A percentile compares a stretch with the other conserved stretches of the same genome.
These are phyloP conservation scores for Sedum album DNA, from an alignment of 164 flowering plant species.

Conservation along the genomic window DNA sequence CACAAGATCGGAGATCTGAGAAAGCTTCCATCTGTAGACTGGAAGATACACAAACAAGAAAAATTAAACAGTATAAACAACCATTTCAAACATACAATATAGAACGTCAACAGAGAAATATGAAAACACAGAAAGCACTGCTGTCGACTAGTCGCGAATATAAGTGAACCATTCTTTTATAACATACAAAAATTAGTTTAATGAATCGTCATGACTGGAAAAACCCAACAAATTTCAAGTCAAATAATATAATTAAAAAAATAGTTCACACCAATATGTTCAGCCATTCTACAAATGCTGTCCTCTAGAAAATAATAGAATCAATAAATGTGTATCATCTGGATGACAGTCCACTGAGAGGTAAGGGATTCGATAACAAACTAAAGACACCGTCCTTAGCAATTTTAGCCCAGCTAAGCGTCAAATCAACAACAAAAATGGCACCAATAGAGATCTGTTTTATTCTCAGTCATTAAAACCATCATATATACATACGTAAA, in stretches of 20 bases:
- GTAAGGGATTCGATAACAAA: too few relatives aligned
- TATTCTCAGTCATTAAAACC: background rate
- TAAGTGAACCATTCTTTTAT: background rate
- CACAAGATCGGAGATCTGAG: slow-evolving; percentile 44
- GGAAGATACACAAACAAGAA: slow-evolving; percentile 10
- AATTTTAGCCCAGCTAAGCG: background rate
- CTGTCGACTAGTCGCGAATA: background rate
- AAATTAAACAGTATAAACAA: background rate
- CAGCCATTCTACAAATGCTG: background rate
- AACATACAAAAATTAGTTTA: background rate
- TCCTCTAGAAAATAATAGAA: background rate
- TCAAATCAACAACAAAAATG: background rate
- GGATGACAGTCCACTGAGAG: background rate
- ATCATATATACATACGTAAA: background rate
- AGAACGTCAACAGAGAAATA: background rate
- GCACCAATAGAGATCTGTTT: background rate
- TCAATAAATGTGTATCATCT: too few relatives aligned
- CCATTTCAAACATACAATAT: background rate
- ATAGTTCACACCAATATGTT: background rate
- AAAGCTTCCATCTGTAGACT: slow-evolving; percentile 61
- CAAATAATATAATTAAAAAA: background rate
- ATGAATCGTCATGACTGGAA: background rate
- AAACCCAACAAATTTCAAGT: too few relatives aligned
- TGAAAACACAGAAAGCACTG: background rate
- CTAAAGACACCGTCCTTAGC: too few relatives aligned